Conservation (phyloP, 768 basidiomycete species). For the Hygrophorus pudorinus region DNA sequence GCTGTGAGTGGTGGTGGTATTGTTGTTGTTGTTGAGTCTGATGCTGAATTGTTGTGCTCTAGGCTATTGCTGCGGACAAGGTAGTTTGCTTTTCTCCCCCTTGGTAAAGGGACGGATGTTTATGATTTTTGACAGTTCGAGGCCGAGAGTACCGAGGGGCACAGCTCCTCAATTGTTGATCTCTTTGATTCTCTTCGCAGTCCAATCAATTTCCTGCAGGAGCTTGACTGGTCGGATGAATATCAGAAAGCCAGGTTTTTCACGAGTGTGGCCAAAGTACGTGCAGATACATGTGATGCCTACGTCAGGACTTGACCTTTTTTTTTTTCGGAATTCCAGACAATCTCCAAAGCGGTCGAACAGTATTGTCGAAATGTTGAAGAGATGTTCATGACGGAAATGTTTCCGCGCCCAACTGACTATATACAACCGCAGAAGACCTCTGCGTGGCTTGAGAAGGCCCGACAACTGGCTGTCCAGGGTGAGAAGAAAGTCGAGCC, state of each 20-base stretch:
- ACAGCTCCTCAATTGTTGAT: conserved; percentile 96
- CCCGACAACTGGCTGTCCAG: conserved; percentile 60
- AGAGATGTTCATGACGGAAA: conserved; percentile 85
- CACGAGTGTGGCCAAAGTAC: conserved; percentile 79
- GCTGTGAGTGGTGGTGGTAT: conserved; percentile 44
- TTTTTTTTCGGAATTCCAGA: conserved; percentile 34
- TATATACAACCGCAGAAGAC: conserved; percentile 79
- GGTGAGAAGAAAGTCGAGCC: conserved; percentile 91
- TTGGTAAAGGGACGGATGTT: conserved; percentile 2
- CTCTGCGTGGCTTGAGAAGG: conserved; percentile 82
- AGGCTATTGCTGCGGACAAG: conserved; percentile 81
- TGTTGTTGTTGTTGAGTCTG: not conserved
- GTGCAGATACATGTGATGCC: not conserved
- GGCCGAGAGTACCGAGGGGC: conserved; percentile 68
- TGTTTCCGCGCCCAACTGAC: conserved; percentile 79
- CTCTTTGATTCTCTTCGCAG: conserved; percentile 90
- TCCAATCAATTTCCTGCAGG: conserved; percentile 80
- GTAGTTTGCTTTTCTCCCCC: conserved; percentile 26
- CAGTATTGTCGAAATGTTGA: conserved; percentile 87
- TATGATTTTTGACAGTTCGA: conserved; percentile 44
- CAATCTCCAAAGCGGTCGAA: conserved; percentile 83
- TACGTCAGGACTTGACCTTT: not conserved
- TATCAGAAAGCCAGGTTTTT: conserved; percentile 86
- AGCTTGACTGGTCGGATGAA: conserved; percentile 86
- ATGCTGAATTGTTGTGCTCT: conserved; percentile 1